Conservation (phyloP, 305 asterid genomes). For the Euphrasia arctica region DNA sequence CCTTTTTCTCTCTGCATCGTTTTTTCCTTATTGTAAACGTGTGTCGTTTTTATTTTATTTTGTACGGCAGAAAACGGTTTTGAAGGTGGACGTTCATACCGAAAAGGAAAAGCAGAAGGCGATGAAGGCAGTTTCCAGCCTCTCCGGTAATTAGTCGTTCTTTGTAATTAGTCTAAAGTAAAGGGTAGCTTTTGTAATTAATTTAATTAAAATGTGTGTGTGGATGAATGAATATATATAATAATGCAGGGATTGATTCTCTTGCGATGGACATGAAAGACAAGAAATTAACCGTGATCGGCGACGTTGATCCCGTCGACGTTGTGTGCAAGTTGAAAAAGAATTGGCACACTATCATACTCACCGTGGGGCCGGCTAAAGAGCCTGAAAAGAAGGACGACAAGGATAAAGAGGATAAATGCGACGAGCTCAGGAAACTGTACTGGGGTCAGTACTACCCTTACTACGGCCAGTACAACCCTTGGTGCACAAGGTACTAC, state of each 20-base stretch:
- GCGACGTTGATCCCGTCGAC: slow-evolving; percentile 27
- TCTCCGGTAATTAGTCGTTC: slow-evolving; percentile 22
- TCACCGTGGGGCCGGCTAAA: slow-evolving; percentile 30
- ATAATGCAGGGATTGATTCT: slow-evolving; percentile 45
- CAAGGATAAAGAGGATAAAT: slow-evolving; percentile 1
- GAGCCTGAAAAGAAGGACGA: slow-evolving; percentile 27
- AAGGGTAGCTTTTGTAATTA: neutral
- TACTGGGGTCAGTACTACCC: slow-evolving; percentile 36
- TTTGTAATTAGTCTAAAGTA: neutral
- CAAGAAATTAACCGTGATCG: slow-evolving; percentile 30
- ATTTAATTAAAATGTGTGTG: too few relatives aligned
- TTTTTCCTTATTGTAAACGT: too few relatives aligned
- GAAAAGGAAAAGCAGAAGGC: slow-evolving; percentile 30
- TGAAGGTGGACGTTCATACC: slow-evolving; percentile 24
- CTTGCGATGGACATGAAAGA: slow-evolving; percentile 44
- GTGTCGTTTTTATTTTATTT: neutral
- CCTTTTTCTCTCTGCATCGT: too few relatives aligned
- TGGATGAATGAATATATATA: too few relatives aligned
- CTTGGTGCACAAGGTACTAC: slow-evolving; percentile 18
- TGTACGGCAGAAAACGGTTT: slow-evolving; percentile 32
- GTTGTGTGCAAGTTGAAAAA: slow-evolving; percentile 29
- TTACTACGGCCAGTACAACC: slow-evolving; percentile 30
- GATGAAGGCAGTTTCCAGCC: slow-evolving; percentile 34
- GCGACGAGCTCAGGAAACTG: slow-evolving; percentile 33
- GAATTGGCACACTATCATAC: slow-evolving; percentile 12